Evolutionary conservation across 805 yeast species (phyloP), one percentile per base, ranked within the genome.

Genomic region (Saccharomyces cerevisiae): DNA sequence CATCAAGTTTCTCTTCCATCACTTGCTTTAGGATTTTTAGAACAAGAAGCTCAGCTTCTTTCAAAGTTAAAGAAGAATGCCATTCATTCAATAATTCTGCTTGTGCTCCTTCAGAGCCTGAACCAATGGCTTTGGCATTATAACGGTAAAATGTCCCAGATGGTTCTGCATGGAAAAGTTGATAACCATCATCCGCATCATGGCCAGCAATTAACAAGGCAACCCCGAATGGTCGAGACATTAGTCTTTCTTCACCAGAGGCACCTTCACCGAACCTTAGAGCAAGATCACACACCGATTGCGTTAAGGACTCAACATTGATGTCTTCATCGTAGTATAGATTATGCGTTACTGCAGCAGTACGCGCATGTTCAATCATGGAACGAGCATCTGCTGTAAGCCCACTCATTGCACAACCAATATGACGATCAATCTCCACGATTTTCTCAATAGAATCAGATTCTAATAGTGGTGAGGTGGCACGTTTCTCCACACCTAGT

Each of bases 191-290:
- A 63, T 89, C 95, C 57, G 82, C 78, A 74, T 94, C 99, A 62
- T 84, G 79, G 51, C 99, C 99, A 4, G 98, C 99, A 66, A 94
- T 86, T 65, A 94, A 79, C 61, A 94, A 75, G 1, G 99, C 99
- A 50, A 94, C 99, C 69, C 99, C 99, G 71, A 94, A 94, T 11
- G 99, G 99, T 75, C 99, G 84, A 3, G 97, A 89, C 99, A 94
- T 76, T 49, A 74, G 60, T 69, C 95, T 81, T 71, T 92, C 92
- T 69, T 94, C 97, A 55, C 97, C 97, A 46, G 90, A 84, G 2
- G 96, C 96, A 61, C 97, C 96, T 76, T 92, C 99, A 55, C 98
- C 98, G 62, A 92, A 92, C 69, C 98, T 81, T 63, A 94, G 77
- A 2, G 99, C 98, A 67, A 94, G 79, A 73, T 94, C 99, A 72